A percentile compares a stretch with the other conserved stretches of the same genome.
phyloP scores from a whole-genome alignment of 108 stramenopile genomes.

The Hondaea fermentalgiana region DNA sequence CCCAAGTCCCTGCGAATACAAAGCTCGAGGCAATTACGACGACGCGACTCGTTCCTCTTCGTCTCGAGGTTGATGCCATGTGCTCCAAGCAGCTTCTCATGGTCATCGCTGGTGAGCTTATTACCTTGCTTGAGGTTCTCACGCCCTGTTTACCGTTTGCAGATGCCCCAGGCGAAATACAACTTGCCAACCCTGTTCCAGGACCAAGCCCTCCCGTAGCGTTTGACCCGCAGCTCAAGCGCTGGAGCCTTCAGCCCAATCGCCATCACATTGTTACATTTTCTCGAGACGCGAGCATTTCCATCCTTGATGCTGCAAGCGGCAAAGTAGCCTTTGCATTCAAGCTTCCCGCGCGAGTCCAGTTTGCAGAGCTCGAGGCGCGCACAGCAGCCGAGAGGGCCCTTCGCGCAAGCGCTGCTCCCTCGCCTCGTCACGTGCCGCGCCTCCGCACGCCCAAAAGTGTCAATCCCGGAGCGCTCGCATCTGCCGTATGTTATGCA shows the following conservation, averaged over 20 bases:
- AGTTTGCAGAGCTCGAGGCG: neutral
- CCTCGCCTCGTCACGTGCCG: neutral
- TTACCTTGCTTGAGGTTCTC: neutral
- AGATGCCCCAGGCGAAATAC: neutral
- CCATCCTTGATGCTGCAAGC: neutral
- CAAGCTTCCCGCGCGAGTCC: neutral
- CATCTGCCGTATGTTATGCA: neutral
- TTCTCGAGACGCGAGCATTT: neutral
- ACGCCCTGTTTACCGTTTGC: neutral
- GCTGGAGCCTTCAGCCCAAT: neutral
- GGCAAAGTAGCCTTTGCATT: neutral
- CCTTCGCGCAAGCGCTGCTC: neutral
- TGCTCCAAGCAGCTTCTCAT: neutral
- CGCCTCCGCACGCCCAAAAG: neutral
- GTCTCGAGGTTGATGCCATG: neutral
- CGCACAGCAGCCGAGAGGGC: neutral
- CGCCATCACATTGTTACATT: neutral
- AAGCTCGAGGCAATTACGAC: neutral
- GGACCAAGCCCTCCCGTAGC: neutral
- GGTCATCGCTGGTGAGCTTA: neutral
- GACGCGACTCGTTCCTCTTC: neutral
- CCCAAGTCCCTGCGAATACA: neutral
- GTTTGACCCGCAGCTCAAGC: neutral
- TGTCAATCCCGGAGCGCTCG: neutral
- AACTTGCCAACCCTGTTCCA: neutral